phyloP scores from a whole-genome alignment of 169 alveolate species.

The Cryptosporidium muris region DNA sequence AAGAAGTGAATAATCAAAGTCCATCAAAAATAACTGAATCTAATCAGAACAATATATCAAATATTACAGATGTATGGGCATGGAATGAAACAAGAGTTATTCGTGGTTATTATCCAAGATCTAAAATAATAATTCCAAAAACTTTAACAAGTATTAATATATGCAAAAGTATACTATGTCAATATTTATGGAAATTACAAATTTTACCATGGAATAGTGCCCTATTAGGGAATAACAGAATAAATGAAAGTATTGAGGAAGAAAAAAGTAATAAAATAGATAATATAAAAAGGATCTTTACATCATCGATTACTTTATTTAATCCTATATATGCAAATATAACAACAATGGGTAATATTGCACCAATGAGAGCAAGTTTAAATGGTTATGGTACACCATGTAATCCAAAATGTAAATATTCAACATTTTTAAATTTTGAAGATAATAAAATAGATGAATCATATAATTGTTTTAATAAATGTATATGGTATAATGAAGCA shows the following conservation, averaged over 20 bases:
- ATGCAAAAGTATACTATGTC: slow-evolving; percentile 42
- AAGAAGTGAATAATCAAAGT: not conserved
- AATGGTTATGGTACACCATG: slow-evolving; percentile 70
- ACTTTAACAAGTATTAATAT: slow-evolving; percentile 57
- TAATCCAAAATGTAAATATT: slow-evolving; percentile 40
- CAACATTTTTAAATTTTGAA: slow-evolving; percentile 10
- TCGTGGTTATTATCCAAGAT: slow-evolving; percentile 59
- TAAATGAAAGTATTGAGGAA: slow-evolving; percentile 1
- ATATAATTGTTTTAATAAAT: slow-evolving; percentile 4
- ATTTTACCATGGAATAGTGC: slow-evolving; percentile 52
- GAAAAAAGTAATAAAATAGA: not conserved
- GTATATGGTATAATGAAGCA: slow-evolving; percentile 45
- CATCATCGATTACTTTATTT: slow-evolving; percentile 38
- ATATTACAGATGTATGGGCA: slow-evolving; percentile 16
- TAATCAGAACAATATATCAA: too few species aligned
- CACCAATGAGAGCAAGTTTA: slow-evolving; percentile 53
- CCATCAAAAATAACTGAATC: too few species aligned
- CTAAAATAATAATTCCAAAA: slow-evolving; percentile 52
- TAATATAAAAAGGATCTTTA: not conserved
- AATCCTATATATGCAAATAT: slow-evolving; percentile 56
- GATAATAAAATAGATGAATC: slow-evolving; percentile 6
- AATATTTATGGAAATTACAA: slow-evolving; percentile 44
- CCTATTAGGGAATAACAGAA: not conserved
- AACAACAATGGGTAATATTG: slow-evolving; percentile 53
- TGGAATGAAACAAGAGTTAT: slow-evolving; percentile 70